Base-by-base conservation (phyloP, 2,329 filamentous ascomycete species). In the Sporothrix mexicana region DNA sequence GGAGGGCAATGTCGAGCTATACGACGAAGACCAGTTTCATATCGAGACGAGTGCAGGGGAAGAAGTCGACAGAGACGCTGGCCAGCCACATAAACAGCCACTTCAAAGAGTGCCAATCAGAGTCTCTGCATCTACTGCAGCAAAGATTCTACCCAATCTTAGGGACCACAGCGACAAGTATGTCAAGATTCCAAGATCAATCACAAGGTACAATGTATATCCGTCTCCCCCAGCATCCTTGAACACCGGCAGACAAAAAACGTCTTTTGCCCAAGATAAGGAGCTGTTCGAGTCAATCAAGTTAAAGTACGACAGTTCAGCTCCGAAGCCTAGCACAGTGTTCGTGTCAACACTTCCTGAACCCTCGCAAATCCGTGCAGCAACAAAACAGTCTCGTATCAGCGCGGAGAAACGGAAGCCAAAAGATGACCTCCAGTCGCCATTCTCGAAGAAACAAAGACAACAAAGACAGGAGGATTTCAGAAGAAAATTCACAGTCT, bases 221-320 rank as follows among this genome's bases (percentile, higher is more conserved):
- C 30, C 30, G 30, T 36, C 41, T 3, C 20, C 61, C 17, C 20
- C 59, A 1, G 12, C 15, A 1, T n/a, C 59, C 6, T 10, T 12
- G 8, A 2, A 13, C 3, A 36, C 30, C 1, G 12, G 10, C 41
- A 47, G n/a, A 51, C 43, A 20, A 12, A n/a, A 30, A 12, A 69
- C 49, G 10, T 15, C 30, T 30, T 17, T 72, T n/a, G 36, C 68
- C 6, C 59, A 70, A 10, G 69, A 73, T 8, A 59, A 69, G 1
- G 3, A 15, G 0, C 51, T 74, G 0, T 73, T 70, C 23, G n/a
- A 51, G n/a, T 68, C 62, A 30, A 47, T 72, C 51, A 61, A 74
- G n/a, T 57, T 51, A 3, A 43, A 30, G 13, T 69, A 69, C 17
- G 30, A 15, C 25, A 41, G 36, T 23, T 67, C 45, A 8, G 45